Base-by-base conservation (phyloP, 768 basidiomycete species). In the Lanmaoa rubissima region DNA sequence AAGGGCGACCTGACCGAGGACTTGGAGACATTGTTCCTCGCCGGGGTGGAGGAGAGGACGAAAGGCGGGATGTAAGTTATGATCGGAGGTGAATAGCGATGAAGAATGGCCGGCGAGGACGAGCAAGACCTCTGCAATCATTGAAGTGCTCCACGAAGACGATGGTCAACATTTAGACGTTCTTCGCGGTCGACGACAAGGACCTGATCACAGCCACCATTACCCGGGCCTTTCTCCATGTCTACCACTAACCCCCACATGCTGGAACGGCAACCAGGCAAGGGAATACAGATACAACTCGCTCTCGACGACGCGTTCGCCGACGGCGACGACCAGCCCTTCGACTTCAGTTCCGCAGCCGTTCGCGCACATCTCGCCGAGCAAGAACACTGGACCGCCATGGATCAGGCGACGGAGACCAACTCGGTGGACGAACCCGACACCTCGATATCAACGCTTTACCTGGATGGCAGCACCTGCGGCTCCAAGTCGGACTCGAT, bases 81-180 rank as follows among this genome's bases (percentile, higher is more conserved):
- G 76, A 54, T 82, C 85, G 26, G 73, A 64, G 17, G 83, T 79
- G 72, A 97, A 94, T 50, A 97, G 77, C 2, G 92, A 90, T 0
- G 94, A 95, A 5, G 83, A 78, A 74, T 97, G 93, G 38, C 94
- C 94, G 3, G 90, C 86, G 47, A 97, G 85, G 51, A 94, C 79
- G 55, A 94, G 83, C 44, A 96, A 81, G 53, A 95, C 77, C 74
- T 96, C 94, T 63, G 92, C 87, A 60, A 95, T 90, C 94, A 95
- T 94, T 52, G 42, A 44, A 51, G 41, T 6, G 16, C 43, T 26
- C 24, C 24, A 16, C 21, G 43, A 14, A 21, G 41, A 42, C 7
- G 41, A 41, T 11, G 16, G 34, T 26, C 47, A 9, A 28, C n/a
- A 39, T 39, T 39, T 17, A 39, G 0, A 17, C 17, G 3, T 10